Base-by-base conservation (phyloP, 495 filamentous ascomycete genomes). In the Penicillium flavigenum region DNA sequence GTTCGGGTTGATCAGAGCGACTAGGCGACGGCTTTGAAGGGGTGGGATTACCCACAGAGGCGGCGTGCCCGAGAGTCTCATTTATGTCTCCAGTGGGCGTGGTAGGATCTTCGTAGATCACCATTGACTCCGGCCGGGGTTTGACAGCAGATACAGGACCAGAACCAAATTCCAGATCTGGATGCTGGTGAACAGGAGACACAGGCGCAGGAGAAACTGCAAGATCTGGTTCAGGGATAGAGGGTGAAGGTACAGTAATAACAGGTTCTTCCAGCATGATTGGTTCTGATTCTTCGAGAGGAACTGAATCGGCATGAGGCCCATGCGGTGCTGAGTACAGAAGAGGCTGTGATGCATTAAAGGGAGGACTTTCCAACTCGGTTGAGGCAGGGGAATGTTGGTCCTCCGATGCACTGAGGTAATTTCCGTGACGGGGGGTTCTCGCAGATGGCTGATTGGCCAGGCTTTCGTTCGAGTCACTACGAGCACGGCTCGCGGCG, bases 331-430 rank as follows among this genome's bases (percentile, higher is more conserved):
- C 51, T 9, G 42, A 31, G n/a, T 42, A 44, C 44, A 54, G 19
- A 31, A 44, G 44, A 20, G 47, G 49, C 12, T 67, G 65, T 8
- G 67, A 60, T 7, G 59, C 60, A 55, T 55, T 53, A 43, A 62
- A 53, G 11, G 52, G 57, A 22, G 67, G 69, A 22, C 71, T 74
- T 48, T 71, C 69, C 42, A 69, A 47, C 31, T 65, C 52, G 19
- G 65, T 24, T 29, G 60, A 58, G n/a, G 60, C 57, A 32, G 61
- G 67, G 14, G 74, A 72, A 45, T 86, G 79, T 4, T 81, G 85
- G 50, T 86, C 84, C 61, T 88, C 84, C 56, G 83, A 84, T 4
- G 84, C 81, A 57, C 79, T 81, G 11, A 83, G 63, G 4, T 72
- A 58, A 47, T 72, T 73, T 17, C 70, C 57, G 14, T 77, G 69